These are phyloP conservation scores for Adansonia madagascariensis DNA, from an alignment of 441 rosid genomes.

Conservation along the genomic window DNA sequence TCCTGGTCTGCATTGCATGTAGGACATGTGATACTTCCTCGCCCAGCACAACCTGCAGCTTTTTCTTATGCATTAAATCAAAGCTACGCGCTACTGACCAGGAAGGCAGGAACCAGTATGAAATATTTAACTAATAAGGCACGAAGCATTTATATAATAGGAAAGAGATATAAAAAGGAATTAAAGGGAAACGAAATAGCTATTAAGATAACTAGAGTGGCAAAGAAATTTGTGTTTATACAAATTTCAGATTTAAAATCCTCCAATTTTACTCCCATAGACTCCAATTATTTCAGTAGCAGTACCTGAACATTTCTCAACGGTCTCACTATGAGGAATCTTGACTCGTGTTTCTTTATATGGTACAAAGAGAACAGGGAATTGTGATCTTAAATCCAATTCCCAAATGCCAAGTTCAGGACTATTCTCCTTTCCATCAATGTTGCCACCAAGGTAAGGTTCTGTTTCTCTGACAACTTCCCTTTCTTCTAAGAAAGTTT, in stretches of 20 bases:
- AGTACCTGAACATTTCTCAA: constrained; percentile 84
- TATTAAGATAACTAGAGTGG: neutral
- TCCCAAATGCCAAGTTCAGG: constrained; percentile 77
- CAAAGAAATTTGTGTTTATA: constrained; percentile 3
- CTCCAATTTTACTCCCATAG: neutral
- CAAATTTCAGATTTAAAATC: constrained; percentile 9
- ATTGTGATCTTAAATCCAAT: constrained; percentile 74
- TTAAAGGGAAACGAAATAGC: neutral
- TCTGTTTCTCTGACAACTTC: constrained; percentile 68
- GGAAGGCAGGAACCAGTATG: neutral
- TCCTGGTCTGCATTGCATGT: constrained; percentile 78
- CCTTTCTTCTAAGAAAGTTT: constrained; percentile 89
- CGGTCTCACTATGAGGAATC: constrained; percentile 68
- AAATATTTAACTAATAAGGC: neutral
- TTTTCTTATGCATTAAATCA: constrained; percentile 30
- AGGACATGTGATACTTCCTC: constrained; percentile 68
- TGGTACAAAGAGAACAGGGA: constrained; percentile 75
- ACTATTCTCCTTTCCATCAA: constrained; percentile 58
- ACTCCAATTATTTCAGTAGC: neutral
- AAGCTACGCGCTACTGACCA: constrained; percentile 16
- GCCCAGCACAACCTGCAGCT: constrained; percentile 70
- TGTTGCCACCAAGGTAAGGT: constrained; percentile 54
- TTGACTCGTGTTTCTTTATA: constrained; percentile 61
- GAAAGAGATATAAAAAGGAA: neutral
- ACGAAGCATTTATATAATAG: neutral